Evolutionary conservation across 192 early-diverging fungal species (phyloP).

Genomic region (Funneliformis mosseae): DNA sequence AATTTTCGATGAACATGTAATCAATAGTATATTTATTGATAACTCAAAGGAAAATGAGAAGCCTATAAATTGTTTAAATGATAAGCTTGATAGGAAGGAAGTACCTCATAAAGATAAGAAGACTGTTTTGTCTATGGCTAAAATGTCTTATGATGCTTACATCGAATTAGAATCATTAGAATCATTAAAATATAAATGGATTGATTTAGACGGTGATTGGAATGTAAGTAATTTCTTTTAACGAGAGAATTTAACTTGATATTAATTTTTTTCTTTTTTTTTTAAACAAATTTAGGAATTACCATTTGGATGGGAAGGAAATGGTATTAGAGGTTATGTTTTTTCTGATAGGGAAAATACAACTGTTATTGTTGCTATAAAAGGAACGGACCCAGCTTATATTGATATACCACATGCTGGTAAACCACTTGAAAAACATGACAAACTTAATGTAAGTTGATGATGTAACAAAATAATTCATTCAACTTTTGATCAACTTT

Average conservation of each 20-base stretch:
- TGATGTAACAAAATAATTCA: neutral
- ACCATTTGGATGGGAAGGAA: slow-evolving; percentile 67
- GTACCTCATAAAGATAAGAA: slow-evolving; percentile 68
- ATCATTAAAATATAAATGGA: slow-evolving; percentile 57
- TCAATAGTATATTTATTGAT: neutral
- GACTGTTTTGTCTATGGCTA: slow-evolving; percentile 71
- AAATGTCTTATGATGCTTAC: slow-evolving; percentile 86
- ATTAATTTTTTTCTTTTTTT: neutral
- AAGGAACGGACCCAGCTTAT: slow-evolving; percentile 66
- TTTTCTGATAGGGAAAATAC: slow-evolving; percentile 68
- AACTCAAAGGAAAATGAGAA: neutral
- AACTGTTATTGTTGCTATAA: slow-evolving; percentile 77
- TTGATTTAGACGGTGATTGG: slow-evolving; percentile 66
- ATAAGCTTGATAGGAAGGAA: no score
- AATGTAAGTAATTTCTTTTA: slow-evolving; percentile 39
- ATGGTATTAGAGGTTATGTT: slow-evolving; percentile 82
- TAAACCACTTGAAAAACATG: slow-evolving; percentile 65
- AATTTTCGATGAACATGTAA: neutral
- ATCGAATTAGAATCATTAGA: slow-evolving; percentile 51
- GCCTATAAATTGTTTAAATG: neutral
- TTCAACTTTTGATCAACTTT: neutral
- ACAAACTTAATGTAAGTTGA: slow-evolving; percentile 69
- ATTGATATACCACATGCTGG: slow-evolving; percentile 45
- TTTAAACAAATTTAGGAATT: slow-evolving; percentile 38
- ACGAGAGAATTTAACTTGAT: neutral